Evolutionary conservation across 106 monocot species (phyloP).

Genomic region (Allium sativum): DNA sequence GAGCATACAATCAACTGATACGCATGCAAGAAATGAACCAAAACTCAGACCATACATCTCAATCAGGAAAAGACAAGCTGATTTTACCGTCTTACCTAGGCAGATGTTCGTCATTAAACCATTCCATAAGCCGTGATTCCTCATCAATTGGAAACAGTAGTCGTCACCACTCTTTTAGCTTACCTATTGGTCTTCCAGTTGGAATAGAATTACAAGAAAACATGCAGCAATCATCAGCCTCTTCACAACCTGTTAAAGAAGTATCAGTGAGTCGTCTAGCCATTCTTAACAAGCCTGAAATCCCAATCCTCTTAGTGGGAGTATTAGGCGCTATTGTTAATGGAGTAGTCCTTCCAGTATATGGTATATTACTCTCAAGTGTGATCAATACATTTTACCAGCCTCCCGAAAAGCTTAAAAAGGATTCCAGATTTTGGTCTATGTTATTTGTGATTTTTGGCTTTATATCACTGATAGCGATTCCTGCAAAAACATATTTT

Average conservation of each 20-base stretch:
- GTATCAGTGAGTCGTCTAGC: conserved; percentile 23
- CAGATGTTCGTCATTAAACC: conserved; percentile 2
- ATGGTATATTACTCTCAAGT: conserved; percentile 16
- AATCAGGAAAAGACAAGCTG: background rate
- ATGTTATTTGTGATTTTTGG: conserved; percentile 16
- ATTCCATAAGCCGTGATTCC: conserved; percentile 8
- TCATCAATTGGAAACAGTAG: conserved; percentile 17
- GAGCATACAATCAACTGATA: conserved; percentile 32
- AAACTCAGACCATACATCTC: conserved; percentile 8
- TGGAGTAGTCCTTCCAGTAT: conserved; percentile 18
- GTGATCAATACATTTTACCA: conserved; percentile 17
- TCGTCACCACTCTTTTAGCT: conserved; percentile 1
- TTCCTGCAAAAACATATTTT: conserved; percentile 22
- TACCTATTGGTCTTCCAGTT: conserved; percentile 3
- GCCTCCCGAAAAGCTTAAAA: conserved; percentile 20
- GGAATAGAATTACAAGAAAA: conserved; percentile 5
- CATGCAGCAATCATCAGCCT: background rate
- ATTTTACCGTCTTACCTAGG: background rate
- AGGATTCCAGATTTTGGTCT: conserved; percentile 25
- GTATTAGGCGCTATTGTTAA: conserved; percentile 13
- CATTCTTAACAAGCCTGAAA: conserved; percentile 25
- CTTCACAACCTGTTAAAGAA: conserved; percentile 12
- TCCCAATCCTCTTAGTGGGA: conserved; percentile 18
- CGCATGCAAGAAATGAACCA: conserved; percentile 28
- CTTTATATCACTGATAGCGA: conserved; percentile 5